Conservation (phyloP, 2,329 filamentous ascomycete species). For the Colletotrichum sp. region DNA sequence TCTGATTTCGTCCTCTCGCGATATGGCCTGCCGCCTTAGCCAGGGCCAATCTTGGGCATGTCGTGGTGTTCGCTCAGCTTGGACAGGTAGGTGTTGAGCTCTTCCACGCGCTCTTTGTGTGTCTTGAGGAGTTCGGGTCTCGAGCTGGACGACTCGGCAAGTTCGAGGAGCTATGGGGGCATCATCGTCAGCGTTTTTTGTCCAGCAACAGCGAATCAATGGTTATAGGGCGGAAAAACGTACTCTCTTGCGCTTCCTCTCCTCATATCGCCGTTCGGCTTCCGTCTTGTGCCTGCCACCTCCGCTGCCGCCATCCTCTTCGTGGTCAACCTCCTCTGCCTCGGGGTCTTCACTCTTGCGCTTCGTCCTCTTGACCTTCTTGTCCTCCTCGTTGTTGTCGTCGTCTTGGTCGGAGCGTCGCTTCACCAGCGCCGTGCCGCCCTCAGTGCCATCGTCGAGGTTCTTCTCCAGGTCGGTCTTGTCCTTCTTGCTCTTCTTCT, state of each 20-base stretch:
- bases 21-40: constrained; percentile 35
- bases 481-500: constrained; percentile 68
- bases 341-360: constrained; percentile 30
- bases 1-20: not conserved
- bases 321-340: constrained; percentile 33
- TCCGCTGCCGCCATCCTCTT: constrained; percentile 33
- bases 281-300: constrained; percentile 73
- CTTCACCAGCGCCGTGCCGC: constrained; percentile 49
- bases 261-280: constrained; percentile 80
- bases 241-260: constrained; percentile 81
- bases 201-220: not conserved
- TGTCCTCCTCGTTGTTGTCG: constrained; percentile 27
- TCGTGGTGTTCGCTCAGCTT: constrained; percentile 96
- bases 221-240: constrained; percentile 32
- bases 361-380: constrained; percentile 18
- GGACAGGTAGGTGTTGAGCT: constrained; percentile 92
- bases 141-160: constrained; percentile 64
- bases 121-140: constrained; percentile 87
- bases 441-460: constrained; percentile 38
- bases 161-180: constrained; percentile 72
- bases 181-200: not conserved
- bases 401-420: constrained; percentile 33
- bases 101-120: constrained; percentile 95
- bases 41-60: constrained; percentile 77
- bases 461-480: constrained; percentile 53